Evolutionary conservation across 805 yeast species (phyloP).

Genomic region (Yarrowia deformans): DNA sequence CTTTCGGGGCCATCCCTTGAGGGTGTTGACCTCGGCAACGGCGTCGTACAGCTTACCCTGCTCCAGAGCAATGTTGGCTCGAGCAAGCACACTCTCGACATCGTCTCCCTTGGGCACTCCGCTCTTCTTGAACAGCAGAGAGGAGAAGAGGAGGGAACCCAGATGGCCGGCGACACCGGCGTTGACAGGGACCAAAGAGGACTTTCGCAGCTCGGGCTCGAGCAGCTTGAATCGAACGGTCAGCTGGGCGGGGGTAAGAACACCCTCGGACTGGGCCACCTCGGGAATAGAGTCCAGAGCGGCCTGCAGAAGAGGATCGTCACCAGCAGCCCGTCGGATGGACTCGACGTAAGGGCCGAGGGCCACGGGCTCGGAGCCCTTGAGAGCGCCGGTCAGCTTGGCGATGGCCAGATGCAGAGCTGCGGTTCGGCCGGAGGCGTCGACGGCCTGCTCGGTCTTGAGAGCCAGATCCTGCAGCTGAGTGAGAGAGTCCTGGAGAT

Average conservation of each 20-base stretch:
- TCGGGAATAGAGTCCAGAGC: slow-evolving; percentile 59
- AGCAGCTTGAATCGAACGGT: slow-evolving; percentile 80
- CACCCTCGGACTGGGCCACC: slow-evolving; percentile 58
- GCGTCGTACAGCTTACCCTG: slow-evolving; percentile 85
- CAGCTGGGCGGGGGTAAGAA: slow-evolving; percentile 79
- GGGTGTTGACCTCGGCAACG: slow-evolving; percentile 86
- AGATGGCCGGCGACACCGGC: slow-evolving; percentile 95
- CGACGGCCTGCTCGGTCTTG: slow-evolving; percentile 52
- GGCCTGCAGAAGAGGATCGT: slow-evolving; percentile 59
- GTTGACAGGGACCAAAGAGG: slow-evolving; percentile 89
- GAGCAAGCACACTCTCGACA: slow-evolving; percentile 85
- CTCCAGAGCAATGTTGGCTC: slow-evolving; percentile 76
- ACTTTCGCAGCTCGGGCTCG: slow-evolving; percentile 85
- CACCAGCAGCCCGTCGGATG: slow-evolving; percentile 52
- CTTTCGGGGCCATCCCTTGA: slow-evolving; percentile 92
- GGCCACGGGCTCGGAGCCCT: slow-evolving; percentile 52
- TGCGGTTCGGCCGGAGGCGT: slow-evolving; percentile 53
- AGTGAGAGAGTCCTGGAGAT: slow-evolving; percentile 65
- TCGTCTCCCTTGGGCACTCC: slow-evolving; percentile 85
- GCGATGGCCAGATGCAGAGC: slow-evolving; percentile 56
- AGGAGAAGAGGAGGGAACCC: slow-evolving; percentile 78
- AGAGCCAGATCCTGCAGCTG: slow-evolving; percentile 56
- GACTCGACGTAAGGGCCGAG: slow-evolving; percentile 50
- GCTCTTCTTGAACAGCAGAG: slow-evolving; percentile 73
- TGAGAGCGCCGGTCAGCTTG: slow-evolving; percentile 54